phyloP scores from a whole-genome alignment of 495 filamentous ascomycete species.

The Aspergillus bridgeri region DNA sequence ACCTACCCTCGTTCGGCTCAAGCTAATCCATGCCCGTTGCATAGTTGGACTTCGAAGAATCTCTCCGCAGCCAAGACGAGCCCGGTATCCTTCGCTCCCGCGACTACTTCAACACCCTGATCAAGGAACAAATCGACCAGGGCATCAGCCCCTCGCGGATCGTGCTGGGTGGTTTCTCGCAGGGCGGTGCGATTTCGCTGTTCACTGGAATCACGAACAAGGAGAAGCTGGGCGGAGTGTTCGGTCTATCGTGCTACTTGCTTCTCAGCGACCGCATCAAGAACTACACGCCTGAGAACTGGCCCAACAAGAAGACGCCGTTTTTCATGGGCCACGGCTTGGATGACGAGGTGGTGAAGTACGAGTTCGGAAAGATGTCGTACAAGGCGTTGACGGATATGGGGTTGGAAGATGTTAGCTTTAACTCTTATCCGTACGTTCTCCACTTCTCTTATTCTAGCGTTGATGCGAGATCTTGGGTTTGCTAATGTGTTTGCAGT shows the following conservation, averaged over 20 bases:
- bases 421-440: conserved; percentile 71
- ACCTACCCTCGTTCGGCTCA: not conserved
- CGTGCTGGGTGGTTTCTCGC: conserved; percentile 69
- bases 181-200: conserved; percentile 58
- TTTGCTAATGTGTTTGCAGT: conserved; percentile 36
- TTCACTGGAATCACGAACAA: conserved; percentile 68
- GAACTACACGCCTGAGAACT: conserved; percentile 59
- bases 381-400: conserved; percentile 57
- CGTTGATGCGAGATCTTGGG: not conserved
- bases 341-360: conserved; percentile 65
- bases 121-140: conserved; percentile 76
- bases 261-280: conserved; percentile 69
- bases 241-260: conserved; percentile 81
- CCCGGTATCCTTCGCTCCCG: conserved; percentile 69
- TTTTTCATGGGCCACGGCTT: conserved; percentile 88
- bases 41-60: conserved; percentile 47
- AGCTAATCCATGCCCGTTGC: not conserved
- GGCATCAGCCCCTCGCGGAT: conserved; percentile 82
- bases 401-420: conserved; percentile 65
- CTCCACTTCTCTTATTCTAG: not conserved
- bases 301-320: conserved; percentile 72
- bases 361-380: conserved; percentile 63
- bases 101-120: conserved; percentile 73
- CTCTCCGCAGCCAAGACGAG: conserved; percentile 65
- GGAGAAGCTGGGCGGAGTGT: conserved; percentile 79